Evolutionary conservation across 495 filamentous ascomycete species (phyloP), one percentile per base, ranked within the genome.

Genomic region (Podospora pseudopauciseta): DNA sequence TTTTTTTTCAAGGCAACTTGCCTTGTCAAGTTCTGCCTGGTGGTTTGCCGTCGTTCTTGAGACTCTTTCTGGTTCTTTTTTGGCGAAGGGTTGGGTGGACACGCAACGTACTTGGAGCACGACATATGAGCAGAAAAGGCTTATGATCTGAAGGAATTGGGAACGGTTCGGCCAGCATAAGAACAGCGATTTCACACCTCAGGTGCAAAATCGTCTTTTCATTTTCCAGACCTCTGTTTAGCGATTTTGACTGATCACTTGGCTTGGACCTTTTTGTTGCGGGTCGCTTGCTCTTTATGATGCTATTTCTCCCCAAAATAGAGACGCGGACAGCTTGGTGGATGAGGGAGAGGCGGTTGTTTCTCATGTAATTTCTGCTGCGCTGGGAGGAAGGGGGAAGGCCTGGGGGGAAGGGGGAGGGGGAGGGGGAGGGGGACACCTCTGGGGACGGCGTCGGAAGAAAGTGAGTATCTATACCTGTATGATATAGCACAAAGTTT

Each of bases 41-140:
- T n/a, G 65, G 66, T 30, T 63, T 7, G 56, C 34, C 39, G 32
- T 68, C 71, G 56, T 70, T 61, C 70, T 63, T 63, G 15, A 20
- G 2, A 68, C 67, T 61, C 27, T 61, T 61, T 61, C 28, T n/a
- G 19, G 20, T 61, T 61, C 26, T 32, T 61, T 61, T 61, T 61
- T 20, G 59, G 59, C 19, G 59, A 27, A 27, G 56, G 56, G n/a
- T 20, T 20, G 56, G 56, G 23, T 20, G 56, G 56, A 13, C 56
- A 58, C 2, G 39, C 39, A 49, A 16, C 39, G 15, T 49, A 49
- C 13, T 49, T 11, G 15, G 39, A 13, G 9, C 7, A 49, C 39
- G 39, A 49, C 39, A 49, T 16, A 49, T 11, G 39, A 49, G 13
- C 39, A 49, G 13, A 49, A 49, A 39, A 49, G 39, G 9, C 39